Evolutionary conservation across 257 asterid species (phyloP), one percentile per base, ranked within the genome.

Genomic region (Apocynum venetum): DNA sequence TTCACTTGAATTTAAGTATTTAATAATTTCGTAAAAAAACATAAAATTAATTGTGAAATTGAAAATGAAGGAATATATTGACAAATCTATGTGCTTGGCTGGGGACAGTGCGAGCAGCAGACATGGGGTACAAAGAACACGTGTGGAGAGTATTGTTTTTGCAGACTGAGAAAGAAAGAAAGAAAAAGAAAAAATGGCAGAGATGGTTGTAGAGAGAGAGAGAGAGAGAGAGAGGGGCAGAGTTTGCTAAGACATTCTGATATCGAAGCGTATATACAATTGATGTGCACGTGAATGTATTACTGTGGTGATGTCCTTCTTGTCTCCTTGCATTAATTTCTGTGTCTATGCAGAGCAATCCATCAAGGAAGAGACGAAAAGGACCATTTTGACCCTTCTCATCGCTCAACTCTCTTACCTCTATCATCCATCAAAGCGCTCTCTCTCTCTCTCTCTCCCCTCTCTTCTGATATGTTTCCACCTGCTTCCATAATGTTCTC

Each of bases 281-380:
- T 78, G 85, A 88, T 76, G 90, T 89, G 91, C 96, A 90, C 96
- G 96, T 90, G 96, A 90, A 88, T 79, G 80, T 84, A 87, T 84
- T 80, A 84, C 90, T 83, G 81, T 83, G 87, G 43, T 17, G 12
- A 67, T 55, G 68, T 77, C 80, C 75, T 66, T 13, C 2, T 31
- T 69, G 70, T 68, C 82, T 75, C 64, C 77, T 72, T 82, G 85
- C 91, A 87, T 90, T 90, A 83, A 87, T 85, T 88, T 90, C 91
- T 80, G 92, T 88, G 91, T 85, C 90, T 85, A 7, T 53, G 6
- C 14, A 56, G 63, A 56, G 8, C 63, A 56, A 56, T 56, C 63
- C 9, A 56, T 56, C 10, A 20, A 56, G 51, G 51, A 47, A 47
- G 10, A 47, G 10, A 47, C 3, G 1, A 4, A 47, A 47, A 1